phyloP scores from a whole-genome alignment of 2,329 filamentous ascomycete species.

The Xylaria hypoxylon region DNA sequence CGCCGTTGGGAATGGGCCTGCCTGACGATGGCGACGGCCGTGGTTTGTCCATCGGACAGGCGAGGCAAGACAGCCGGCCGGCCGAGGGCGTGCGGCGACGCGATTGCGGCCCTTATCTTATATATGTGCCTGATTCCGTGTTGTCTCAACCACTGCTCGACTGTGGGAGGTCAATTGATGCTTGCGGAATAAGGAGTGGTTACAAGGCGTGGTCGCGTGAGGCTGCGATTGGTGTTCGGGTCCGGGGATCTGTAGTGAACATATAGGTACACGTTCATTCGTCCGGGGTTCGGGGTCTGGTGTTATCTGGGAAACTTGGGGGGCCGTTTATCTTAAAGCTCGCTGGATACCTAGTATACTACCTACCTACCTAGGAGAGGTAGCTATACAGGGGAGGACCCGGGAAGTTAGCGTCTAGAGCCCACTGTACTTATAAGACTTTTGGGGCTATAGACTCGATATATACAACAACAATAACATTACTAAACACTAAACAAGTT shows the following conservation, averaged over 20 bases:
- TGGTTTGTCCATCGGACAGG: slow-evolving; percentile 34
- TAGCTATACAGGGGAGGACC: slow-evolving; percentile 9
- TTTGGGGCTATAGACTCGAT: not conserved
- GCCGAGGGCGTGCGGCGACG: slow-evolving; percentile 30
- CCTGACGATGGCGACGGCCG: slow-evolving; percentile 29
- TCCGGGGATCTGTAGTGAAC: not conserved
- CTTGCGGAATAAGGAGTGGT: too few relatives aligned
- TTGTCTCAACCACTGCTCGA: slow-evolving; percentile 11
- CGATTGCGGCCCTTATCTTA: slow-evolving; percentile 25
- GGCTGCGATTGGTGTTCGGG: slow-evolving; percentile 10
- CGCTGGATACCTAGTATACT: too few relatives aligned
- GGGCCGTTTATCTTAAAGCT: not conserved
- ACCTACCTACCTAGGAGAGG: not conserved
- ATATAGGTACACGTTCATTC: slow-evolving; percentile 19
- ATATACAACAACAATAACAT: too few relatives aligned
- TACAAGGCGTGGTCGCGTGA: slow-evolving; percentile 3
- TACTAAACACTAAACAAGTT: too few relatives aligned
- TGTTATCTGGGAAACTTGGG: not conserved
- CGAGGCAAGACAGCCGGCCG: slow-evolving; percentile 23
- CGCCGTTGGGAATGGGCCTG: slow-evolving; percentile 26
- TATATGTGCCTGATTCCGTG: slow-evolving; percentile 6
- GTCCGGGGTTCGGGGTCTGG: slow-evolving; percentile 11
- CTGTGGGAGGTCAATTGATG: slow-evolving; percentile 24
- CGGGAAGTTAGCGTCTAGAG: not conserved
- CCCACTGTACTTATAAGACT: too few relatives aligned